A percentile compares a stretch with the other conserved stretches of the same genome.
Conservation (phyloP, 164 flowering plant species). For the Liquidambar formosana region DNA sequence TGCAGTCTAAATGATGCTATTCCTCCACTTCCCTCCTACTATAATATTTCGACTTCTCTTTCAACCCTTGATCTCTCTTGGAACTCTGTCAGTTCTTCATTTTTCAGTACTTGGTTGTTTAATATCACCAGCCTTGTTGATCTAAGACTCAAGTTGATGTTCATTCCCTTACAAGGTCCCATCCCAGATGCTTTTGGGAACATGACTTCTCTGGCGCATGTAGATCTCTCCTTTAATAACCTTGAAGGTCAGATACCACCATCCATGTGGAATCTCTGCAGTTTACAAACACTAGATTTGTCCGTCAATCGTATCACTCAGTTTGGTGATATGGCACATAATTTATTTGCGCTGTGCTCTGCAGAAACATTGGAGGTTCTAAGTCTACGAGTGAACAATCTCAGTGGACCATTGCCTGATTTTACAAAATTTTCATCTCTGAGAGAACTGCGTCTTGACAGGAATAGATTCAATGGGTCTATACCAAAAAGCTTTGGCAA, state of each 20-base stretch:
- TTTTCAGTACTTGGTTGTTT: conserved; percentile 12
- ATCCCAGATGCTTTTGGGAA: conserved; percentile 20
- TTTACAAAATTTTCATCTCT: conserved; percentile 15
- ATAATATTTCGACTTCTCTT: not conserved
- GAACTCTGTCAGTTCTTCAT: not conserved
- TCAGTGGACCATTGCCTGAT: conserved; percentile 23
- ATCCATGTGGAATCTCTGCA: conserved; percentile 9
- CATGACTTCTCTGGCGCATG: conserved; percentile 9
- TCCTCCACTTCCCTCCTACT: not conserved
- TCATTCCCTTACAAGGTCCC: conserved; percentile 4
- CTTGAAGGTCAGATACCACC: conserved; percentile 15
- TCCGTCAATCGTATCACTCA: too few species aligned
- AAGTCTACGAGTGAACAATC: not conserved
- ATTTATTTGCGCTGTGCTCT: too few species aligned
- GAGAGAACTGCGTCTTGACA: not conserved
- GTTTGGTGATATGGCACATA: too few species aligned
- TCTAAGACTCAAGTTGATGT: not conserved
- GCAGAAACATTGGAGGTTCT: not conserved
- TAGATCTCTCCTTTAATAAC: conserved; percentile 6
- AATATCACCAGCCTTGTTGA: not conserved
- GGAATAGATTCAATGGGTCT: not conserved
- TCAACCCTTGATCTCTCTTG: not conserved
- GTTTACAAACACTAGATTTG: too few species aligned
- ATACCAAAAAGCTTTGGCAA: not conserved
- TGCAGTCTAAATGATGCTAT: not conserved